Evolutionary conservation across 371 early-diverging fungal species (phyloP).

Genomic region (Mucor mucedo): DNA sequence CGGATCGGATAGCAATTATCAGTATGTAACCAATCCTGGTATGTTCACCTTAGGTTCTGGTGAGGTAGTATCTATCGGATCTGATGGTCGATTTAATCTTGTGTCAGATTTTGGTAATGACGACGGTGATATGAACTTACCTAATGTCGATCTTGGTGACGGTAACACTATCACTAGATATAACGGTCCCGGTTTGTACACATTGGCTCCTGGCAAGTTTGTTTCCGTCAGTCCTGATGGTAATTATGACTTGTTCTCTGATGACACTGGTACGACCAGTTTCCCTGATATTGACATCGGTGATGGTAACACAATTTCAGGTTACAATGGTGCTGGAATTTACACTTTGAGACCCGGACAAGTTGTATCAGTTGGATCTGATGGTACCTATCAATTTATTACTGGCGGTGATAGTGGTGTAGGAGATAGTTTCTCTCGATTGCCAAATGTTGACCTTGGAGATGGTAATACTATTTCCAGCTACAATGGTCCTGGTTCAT

Average conservation of each 20-base stretch:
- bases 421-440: background rate
- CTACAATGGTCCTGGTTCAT: conserved; percentile 11
- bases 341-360: conserved; percentile 7
- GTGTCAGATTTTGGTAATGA: background rate
- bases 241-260: too few species aligned
- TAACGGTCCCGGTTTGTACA: conserved; percentile 11
- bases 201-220: background rate
- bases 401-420: background rate
- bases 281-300: background rate
- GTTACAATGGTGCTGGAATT: conserved; percentile 9
- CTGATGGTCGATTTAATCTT: background rate
- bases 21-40: background rate
- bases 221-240: background rate
- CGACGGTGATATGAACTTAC: background rate
- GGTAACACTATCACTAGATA: conserved; percentile 1
- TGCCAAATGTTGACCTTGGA: background rate
- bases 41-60: conserved; percentile 1
- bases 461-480: background rate
- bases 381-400: background rate
- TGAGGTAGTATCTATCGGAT: background rate
- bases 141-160: background rate
- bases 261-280: background rate
- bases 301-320: background rate
- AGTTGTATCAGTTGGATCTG: conserved; percentile 1
- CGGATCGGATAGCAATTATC: background rate